Percentiles rank a stretch among this genome's conserved stretches.
phyloP scores from a whole-genome alignment of 805 yeast species.

The Yamadazyma endophytica region DNA sequence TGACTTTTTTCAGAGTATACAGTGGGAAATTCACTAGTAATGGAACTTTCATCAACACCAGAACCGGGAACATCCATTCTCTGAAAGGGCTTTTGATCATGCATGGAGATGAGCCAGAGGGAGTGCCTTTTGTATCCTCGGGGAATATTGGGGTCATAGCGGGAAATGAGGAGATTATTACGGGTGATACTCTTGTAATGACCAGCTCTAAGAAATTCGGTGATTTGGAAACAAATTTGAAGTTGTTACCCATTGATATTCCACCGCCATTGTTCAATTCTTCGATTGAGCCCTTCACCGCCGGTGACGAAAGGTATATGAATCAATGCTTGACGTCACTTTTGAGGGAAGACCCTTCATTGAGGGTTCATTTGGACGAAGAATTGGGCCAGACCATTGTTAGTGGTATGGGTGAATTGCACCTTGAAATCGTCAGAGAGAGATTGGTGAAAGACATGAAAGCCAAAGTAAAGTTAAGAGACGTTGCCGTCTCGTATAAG shows the following conservation, averaged over 20 bases:
- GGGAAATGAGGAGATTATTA: conserved; percentile 65
- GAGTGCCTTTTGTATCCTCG: conserved; percentile 54
- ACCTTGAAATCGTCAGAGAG: conserved; percentile 81
- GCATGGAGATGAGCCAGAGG: conserved; percentile 86
- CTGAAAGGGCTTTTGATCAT: conserved; percentile 69
- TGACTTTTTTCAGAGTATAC: conserved; percentile 86
- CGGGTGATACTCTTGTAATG: conserved; percentile 85
- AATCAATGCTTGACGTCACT: conserved; percentile 63
- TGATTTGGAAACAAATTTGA: conserved; percentile 39
- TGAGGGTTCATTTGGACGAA: conserved; percentile 66
- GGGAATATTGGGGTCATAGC: conserved; percentile 94
- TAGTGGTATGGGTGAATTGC: conserved; percentile 97
- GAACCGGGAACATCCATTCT: conserved; percentile 62
- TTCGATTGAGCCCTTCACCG: conserved; percentile 74
- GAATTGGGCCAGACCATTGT: conserved; percentile 86
- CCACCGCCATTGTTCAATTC: conserved; percentile 95
- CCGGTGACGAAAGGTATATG: conserved; percentile 75
- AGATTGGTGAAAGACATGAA: conserved; percentile 76
- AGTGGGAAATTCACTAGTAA: conserved; percentile 70
- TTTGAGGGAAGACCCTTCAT: conserved; percentile 87
- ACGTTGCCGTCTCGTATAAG: conserved; percentile 84
- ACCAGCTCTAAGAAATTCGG: conserved; percentile 44
- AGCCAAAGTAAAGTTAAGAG: conserved; percentile 76
- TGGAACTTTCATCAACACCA: conserved; percentile 59
- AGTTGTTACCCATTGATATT: conserved; percentile 68